Evolutionary conservation across 768 basidiomycete species (phyloP).

Genomic region (Baorangia bicolor): DNA sequence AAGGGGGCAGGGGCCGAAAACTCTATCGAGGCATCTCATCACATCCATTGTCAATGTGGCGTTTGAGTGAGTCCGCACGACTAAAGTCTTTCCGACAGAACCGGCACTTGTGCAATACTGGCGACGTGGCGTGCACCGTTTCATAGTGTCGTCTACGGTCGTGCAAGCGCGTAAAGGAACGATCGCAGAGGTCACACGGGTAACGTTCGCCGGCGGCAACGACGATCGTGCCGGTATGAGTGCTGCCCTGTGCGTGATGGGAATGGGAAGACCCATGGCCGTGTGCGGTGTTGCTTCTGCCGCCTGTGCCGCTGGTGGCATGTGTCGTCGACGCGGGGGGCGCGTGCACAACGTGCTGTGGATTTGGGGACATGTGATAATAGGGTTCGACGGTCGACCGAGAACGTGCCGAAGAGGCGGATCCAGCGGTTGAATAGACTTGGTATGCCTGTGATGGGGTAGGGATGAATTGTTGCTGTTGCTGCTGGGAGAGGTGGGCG

Average conservation of each 20-base stretch:
- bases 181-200: constrained; percentile 71
- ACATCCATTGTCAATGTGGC: constrained; percentile 81
- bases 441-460: constrained; percentile 47
- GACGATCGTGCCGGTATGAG: constrained; percentile 16
- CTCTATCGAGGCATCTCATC: constrained; percentile 53
- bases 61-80: constrained; percentile 75
- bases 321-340: constrained; percentile 12
- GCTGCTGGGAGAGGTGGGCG: constrained; percentile 14
- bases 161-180: constrained; percentile 78
- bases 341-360: constrained; percentile 29
- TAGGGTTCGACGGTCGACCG: constrained; percentile 37
- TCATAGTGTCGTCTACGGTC: constrained; percentile 82
- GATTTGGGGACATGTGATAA: constrained; percentile 41
- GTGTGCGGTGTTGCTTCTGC: constrained; percentile 16
- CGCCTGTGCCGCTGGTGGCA: constrained; percentile 5
- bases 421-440: constrained; percentile 32
- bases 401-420: constrained; percentile 26
- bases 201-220: constrained; percentile 53
- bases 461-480: constrained; percentile 42
- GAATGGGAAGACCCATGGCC: neutral
- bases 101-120: constrained; percentile 66
- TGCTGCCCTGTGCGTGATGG: constrained; percentile 5
- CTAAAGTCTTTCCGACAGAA: constrained; percentile 79
- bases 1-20: constrained; percentile 2
- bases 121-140: constrained; percentile 66